These are phyloP conservation scores for Adansonia digitata DNA, from an alignment of 345 rosid species.

Conservation along the genomic window DNA sequence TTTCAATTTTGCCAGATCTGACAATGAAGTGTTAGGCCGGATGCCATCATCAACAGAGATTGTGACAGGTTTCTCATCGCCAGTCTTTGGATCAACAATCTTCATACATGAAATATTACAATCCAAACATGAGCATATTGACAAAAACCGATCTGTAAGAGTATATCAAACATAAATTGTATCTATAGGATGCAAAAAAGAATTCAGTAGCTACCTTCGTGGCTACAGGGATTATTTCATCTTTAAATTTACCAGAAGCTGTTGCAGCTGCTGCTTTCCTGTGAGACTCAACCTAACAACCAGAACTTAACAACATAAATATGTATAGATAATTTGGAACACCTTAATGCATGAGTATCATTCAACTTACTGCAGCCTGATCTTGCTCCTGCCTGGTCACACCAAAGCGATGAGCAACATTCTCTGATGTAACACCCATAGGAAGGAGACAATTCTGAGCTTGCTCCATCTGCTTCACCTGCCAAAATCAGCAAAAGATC, in stretches of 20 bases:
- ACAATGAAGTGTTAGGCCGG: constrained; percentile 61
- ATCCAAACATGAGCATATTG: neutral
- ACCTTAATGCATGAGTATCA: neutral
- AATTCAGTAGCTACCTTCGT: constrained; percentile 58
- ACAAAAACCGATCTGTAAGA: neutral
- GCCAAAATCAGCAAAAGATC: constrained; percentile 16
- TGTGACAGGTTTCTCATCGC: constrained; percentile 62
- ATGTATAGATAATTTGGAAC: neutral
- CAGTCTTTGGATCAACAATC: constrained; percentile 88
- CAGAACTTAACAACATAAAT: constrained; percentile 9
- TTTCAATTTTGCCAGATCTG: constrained; percentile 63
- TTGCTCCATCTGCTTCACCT: constrained; percentile 69
- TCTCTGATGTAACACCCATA: constrained; percentile 96
- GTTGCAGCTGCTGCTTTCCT: constrained; percentile 95
- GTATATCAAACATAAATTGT: neutral
- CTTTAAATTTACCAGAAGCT: constrained; percentile 74
- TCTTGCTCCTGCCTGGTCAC: constrained; percentile 94
- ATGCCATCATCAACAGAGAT: constrained; percentile 90
- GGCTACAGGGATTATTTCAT: constrained; percentile 76
- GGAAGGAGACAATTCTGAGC: constrained; percentile 92
- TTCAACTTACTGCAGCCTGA: constrained; percentile 81
- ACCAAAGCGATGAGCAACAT: constrained; percentile 80
- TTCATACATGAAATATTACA: constrained; percentile 26
- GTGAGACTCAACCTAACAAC: constrained; percentile 79
- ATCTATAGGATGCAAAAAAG: neutral